A percentile compares a stretch with the other conserved stretches of the same genome.
Evolutionary conservation across 2,329 filamentous ascomycete genomes (phyloP).

Genomic region (Venturia oleaginea): DNA sequence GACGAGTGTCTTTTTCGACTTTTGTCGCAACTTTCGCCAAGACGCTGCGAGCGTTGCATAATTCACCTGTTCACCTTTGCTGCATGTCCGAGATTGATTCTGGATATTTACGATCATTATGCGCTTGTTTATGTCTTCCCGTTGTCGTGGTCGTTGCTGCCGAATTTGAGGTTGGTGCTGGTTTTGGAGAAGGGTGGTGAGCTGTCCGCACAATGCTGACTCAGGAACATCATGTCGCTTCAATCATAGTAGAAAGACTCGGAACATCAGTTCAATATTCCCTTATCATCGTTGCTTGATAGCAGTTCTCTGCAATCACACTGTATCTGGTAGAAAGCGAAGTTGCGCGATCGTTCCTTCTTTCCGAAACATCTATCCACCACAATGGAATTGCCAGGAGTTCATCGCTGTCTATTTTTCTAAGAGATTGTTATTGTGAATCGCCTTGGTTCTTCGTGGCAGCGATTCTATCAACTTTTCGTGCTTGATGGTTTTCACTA

Average conservation of each 20-base stretch:
- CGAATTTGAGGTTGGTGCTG: not conserved
- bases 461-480: no score
- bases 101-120: not conserved
- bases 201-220: not conserved
- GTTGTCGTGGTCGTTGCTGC: not conserved
- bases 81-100: not conserved
- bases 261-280: no score
- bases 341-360: no score
- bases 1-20: not conserved
- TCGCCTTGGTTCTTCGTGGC: no score
- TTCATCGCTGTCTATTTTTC: no score
- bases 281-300: not conserved
- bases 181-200: slow-evolving; percentile 1
- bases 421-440: no score
- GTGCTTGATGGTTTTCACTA: no score
- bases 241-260: no score
- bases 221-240: not conserved
- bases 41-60: not conserved
- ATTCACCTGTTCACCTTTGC: not conserved
- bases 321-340: no score
- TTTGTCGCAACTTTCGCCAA: not conserved
- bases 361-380: no score
- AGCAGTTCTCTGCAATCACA: not conserved
- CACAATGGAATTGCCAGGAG: no score
- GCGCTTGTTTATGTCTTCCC: not conserved